Conservation (phyloP, 2,329 filamentous ascomycete genomes). For the Apiospora sp. region DNA sequence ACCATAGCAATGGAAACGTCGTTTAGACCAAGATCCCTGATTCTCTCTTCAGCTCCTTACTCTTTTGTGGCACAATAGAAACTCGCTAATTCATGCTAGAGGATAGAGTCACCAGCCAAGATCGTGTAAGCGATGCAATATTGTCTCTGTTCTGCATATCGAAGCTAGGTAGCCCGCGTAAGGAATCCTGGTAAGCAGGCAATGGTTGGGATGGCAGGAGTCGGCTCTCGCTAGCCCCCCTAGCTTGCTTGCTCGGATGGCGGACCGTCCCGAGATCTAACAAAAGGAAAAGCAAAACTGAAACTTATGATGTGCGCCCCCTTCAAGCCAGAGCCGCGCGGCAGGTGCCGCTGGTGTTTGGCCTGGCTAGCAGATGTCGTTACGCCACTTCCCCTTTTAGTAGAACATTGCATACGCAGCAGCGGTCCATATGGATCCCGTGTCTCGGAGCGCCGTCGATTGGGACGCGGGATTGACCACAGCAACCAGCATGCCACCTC, state of each 20-base stretch:
- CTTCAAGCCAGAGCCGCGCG: background rate
- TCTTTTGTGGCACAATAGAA: too few relatives aligned
- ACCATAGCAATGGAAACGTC: background rate
- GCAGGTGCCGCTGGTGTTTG: background rate
- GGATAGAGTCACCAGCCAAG: too few relatives aligned
- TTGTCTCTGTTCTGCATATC: background rate
- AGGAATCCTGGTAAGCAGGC: background rate
- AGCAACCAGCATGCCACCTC: background rate
- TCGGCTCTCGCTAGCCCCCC: background rate
- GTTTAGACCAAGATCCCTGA: background rate
- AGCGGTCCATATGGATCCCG: background rate
- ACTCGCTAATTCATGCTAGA: too few relatives aligned
- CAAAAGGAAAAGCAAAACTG: background rate
- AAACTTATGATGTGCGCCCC: background rate
- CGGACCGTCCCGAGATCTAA: background rate
- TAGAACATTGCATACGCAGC: background rate
- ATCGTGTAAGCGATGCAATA: too few relatives aligned
- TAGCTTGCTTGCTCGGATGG: background rate
- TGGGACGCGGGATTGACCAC: background rate
- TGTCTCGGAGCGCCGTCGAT: background rate
- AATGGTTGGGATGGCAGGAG: background rate
- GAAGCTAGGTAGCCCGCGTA: background rate
- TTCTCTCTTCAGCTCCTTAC: too few relatives aligned
- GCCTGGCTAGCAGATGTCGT: background rate
- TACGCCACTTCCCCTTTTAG: background rate